Base-by-base conservation (phyloP, 1,284 basidiomycete species). In the Cutaneotrichosporon cyanovorans region DNA sequence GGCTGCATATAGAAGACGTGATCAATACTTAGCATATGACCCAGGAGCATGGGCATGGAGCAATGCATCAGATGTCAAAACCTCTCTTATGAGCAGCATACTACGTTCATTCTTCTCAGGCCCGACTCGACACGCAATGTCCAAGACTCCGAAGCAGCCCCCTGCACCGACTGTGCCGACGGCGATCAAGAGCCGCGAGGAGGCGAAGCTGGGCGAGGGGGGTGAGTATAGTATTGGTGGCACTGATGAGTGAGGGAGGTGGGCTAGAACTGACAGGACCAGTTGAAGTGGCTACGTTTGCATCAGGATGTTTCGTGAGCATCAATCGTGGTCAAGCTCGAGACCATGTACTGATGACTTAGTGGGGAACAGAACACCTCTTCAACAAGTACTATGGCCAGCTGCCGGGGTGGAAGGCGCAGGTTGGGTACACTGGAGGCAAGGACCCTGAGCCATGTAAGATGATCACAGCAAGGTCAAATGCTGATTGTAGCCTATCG, bases 281-380 rank as follows among this genome's bases (percentile, higher is more conserved):
- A 72, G 69, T 76, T n/a, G 80, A 85, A 61, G 72, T 80, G 39
- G 84, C 85, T 2, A 85, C 80, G 0, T 90, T 90, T 60, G 86
- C 85, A 4, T 77, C 80, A 2, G 87, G 79, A n/a, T 87, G 84
- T 63, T 75, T 75, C 55, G 70, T 71, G 49, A 58, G 66, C 55
- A 3, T 14, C n/a, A n/a, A n/a, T n/a, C n/a, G n/a, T 20, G 31
- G 4, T 32, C 8, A 32, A n/a, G n/a, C n/a, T n/a, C n/a, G 30
- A n/a, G 6, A 9, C 5, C 20, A 42, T 37, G 19, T 8, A 15
- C 48, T 47, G 19, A 50, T 33, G 8, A 14, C 40, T 12, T 7
- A 72, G 70, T 89, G 87, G 87, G 87, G 87, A 30, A 83, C 84
- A 21, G 85, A 89, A 56, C 85, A 90, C 63, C 84, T 89, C 61